Percentiles rank a stretch among this genome's conserved stretches.
Conservation (phyloP, 495 filamentous ascomycete genomes). For the Saxophila tyrrhenica region DNA sequence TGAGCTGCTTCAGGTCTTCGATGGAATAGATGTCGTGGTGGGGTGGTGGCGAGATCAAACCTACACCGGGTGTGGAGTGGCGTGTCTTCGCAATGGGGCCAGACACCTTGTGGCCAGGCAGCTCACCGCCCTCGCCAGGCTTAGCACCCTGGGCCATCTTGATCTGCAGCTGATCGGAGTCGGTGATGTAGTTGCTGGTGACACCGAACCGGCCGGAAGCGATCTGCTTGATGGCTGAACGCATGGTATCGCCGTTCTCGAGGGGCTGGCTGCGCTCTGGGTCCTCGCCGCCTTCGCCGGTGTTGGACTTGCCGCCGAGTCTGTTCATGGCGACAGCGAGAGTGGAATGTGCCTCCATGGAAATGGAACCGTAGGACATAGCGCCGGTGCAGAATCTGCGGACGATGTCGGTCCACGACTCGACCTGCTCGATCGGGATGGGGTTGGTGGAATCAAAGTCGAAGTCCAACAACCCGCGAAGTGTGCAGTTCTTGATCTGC, state of each 20-base stretch:
- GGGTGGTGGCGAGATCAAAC: slow-evolving; percentile 94
- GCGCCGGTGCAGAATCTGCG: slow-evolving; percentile 97
- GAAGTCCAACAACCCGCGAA: slow-evolving; percentile 94
- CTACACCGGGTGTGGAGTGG: slow-evolving; percentile 97
- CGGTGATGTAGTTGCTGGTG: slow-evolving; percentile 94
- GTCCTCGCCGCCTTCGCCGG: slow-evolving; percentile 96
- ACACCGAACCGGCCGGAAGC: slow-evolving; percentile 97
- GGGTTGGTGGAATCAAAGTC: slow-evolving; percentile 80
- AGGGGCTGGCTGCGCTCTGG: slow-evolving; percentile 77
- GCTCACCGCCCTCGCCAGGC: slow-evolving; percentile 95
- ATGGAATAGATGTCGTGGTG: slow-evolving; percentile 99
- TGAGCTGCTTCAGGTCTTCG: slow-evolving; percentile 96
- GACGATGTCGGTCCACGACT: slow-evolving; percentile 98
- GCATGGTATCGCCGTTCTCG: slow-evolving; percentile 95
- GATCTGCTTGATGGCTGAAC: slow-evolving; percentile 97
- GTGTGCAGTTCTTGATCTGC: slow-evolving; percentile 94
- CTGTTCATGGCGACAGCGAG: slow-evolving; percentile 97
- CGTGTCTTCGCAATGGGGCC: slow-evolving; percentile 91
- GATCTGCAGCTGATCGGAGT: slow-evolving; percentile 97
- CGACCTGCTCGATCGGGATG: slow-evolving; percentile 94
- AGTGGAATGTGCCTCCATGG: slow-evolving; percentile 98
- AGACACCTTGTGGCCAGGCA: slow-evolving; percentile 96
- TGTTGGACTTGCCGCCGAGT: slow-evolving; percentile 96
- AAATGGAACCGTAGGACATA: slow-evolving; percentile 99
- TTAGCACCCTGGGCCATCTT: slow-evolving; percentile 99